Evolutionary conservation across 176 grass and related monocot genomes (phyloP), one percentile per base, ranked within the genome.

Genomic region (Phoenix roebelenii): DNA sequence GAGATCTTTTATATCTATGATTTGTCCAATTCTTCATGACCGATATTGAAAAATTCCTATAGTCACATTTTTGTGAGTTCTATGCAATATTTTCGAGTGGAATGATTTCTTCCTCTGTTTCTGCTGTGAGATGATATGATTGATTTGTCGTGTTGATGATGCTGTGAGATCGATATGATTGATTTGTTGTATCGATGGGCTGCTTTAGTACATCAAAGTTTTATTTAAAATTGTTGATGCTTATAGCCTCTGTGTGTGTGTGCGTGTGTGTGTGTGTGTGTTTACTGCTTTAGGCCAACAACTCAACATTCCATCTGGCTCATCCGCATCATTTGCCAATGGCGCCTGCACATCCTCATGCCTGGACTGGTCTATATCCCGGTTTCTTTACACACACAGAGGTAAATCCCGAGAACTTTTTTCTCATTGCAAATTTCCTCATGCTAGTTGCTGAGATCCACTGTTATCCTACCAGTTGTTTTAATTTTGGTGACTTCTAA

Each of bases 301-400:
- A 51, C 62, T 25, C 44, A 14, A 49, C 20, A 18, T 65, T 48
- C 22, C 48, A 15, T 5, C 44, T 16, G 62, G 22, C 39, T 51
- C 20, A 65, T 49, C 48, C 12, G 3, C 35, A 49, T 51, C 35
- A 23, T 25, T 49, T 16, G 12, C 6, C 39, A 50, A 50, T 39
- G 22, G 44, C 22, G 7, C 16, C 48, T 17, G 48, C 24, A 48
- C 62, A 65, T 16, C 44, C 69, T 61, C 48, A n/a, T 72, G 23
- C n/a, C 1, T 52, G 17, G 49, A 53, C 49, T 72, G 20, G 7
- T 24, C 26, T 20, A 35, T 61, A 23, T n/a, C 69, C 23, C 19
- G 49, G 44, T 1, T 54, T 72, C 57, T 61, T 32, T 72, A 48
- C 57, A 17, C 3, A 18, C 16, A 4, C 5, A 0, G 49, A 72